Evolutionary conservation across 257 asterid genomes (phyloP), one percentile per base, ranked within the genome.

Genomic region (Nicotiana sylvestris): DNA sequence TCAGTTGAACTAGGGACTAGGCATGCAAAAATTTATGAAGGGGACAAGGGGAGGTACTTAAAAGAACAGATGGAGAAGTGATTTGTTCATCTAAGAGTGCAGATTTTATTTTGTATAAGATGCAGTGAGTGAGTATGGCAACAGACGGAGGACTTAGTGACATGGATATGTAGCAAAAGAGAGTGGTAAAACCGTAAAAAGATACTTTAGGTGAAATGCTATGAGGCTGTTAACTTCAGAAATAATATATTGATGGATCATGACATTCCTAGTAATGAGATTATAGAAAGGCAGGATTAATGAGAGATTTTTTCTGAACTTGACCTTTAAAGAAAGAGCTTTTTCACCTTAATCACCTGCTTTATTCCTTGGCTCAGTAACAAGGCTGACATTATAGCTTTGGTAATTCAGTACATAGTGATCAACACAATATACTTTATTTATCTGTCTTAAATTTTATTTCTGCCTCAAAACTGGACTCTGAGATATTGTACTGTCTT

Each of bases 181-280:
- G 33, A 39, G n/a, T 43, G 78, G 51, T 43, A 2, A 43, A 43
- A 43, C 51, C 11, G 51, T 43, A 43, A 8, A 43, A 43, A 43
- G 51, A 43, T 43, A 43, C 11, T 43, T 43, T 43, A 9, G 51
- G 12, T 43, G 12, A 43, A 43, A 39, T 7, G 49, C 49, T 39
- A 7, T 7, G 7, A 7, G 10, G 49, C 10, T 39, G 49, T 39
- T 7, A 39, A 39, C 49, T 39, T 39, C 10, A 39, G 49, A 39
- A 39, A 6, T 7, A 39, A 39, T 39, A 43, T 43, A 43, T 43
- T 43, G 51, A 21, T 43, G 78, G 46, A 39, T 70, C 58, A 70
- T 70, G 78, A 70, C 77, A 70, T 11, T 70, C n/a, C 78, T 70
- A 70, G 78, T 69, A 17, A 70, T 33, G 29, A 70, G 78, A 39